Base-by-base conservation (phyloP, 306 rosid genomes). In the Sicyos baderoa region DNA sequence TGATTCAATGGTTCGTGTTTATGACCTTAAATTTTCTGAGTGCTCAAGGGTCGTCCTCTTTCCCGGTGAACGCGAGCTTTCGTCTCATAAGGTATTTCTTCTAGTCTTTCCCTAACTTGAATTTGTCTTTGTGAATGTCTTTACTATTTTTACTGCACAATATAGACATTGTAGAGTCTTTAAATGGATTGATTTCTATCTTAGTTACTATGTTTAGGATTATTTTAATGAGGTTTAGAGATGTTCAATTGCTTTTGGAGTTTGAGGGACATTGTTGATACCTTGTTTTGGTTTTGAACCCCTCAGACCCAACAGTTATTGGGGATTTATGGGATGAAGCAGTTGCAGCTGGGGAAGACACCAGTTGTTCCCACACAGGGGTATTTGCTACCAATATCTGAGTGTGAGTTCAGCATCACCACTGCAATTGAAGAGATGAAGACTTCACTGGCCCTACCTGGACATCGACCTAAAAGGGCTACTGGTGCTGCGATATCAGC, bases 401-500 rank as follows among this genome's bases (percentile, higher is more conserved):
- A 91, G 71, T 91, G 86, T 40, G 89, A 91, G 80, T 89, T 91
- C 76, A 82, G 74, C 58, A 75, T 91, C 67, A 82, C 88, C 17
- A 72, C 87, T 66, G 91, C 88, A 14, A 82, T 91, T 54, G 91
- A 87, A 80, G 97, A 91, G 40, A 82, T 91, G 61, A 88, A 79
- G 72, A 84, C 88, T 62, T 77, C 89, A 1, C 51, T 29, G 27
- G 72, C 6, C 50, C 25, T 35, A 47, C 70, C 79, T 0, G 77
- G 82, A 23, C 79, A 72, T 65, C 97, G 97, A 58, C 87, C 84
- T 42, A 76, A 40, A 15, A 87, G 97, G 82, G 79, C 82, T 75
- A 89, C 92, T 0, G 96, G 97, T 32, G 79, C 95, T 58, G 97
- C 97, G 32, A 79, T 91, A 58, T 86, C 89, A 62, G 85, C 80